A percentile compares a stretch with the other conserved stretches of the same genome.
Conservation (phyloP, 306 rosid species). For the Lathyrus tuberosus region DNA sequence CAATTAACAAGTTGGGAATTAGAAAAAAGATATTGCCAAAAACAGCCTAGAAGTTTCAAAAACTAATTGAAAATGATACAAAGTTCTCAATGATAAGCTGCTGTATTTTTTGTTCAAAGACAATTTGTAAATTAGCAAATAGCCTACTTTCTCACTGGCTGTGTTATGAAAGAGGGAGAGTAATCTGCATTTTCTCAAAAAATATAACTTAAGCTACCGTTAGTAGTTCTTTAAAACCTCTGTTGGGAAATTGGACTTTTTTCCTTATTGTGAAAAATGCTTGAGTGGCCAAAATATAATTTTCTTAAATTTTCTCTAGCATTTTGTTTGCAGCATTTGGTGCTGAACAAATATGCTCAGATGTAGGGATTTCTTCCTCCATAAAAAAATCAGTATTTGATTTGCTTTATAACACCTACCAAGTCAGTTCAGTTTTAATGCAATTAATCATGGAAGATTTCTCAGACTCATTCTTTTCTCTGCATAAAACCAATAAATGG, state of each 20-base stretch:
- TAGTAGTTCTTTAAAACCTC: constrained; percentile 10
- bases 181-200: constrained; percentile 19
- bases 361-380: not conserved
- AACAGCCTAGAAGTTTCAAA: constrained; percentile 11
- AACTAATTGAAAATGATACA: not conserved
- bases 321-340: constrained; percentile 16
- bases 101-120: not conserved
- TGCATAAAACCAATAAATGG: constrained; percentile 15
- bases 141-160: constrained; percentile 19
- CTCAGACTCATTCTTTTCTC: constrained; percentile 7
- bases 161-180: not conserved
- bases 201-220: not conserved
- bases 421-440: not conserved
- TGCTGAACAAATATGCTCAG: constrained; percentile 18
- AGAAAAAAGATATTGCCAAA: not conserved
- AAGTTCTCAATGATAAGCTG: not conserved
- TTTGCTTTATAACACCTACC: constrained; percentile 15
- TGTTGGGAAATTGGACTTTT: constrained; percentile 17
- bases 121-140: not conserved
- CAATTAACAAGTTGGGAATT: not conserved
- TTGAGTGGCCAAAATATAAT: not conserved
- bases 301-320: not conserved
- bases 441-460: constrained; percentile 17
- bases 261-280: not conserved
- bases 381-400: constrained; percentile 13